Percentiles rank a stretch among this genome's conserved stretches.
Conservation (phyloP, 1,284 basidiomycete genomes). For the Pascua guehoae region DNA sequence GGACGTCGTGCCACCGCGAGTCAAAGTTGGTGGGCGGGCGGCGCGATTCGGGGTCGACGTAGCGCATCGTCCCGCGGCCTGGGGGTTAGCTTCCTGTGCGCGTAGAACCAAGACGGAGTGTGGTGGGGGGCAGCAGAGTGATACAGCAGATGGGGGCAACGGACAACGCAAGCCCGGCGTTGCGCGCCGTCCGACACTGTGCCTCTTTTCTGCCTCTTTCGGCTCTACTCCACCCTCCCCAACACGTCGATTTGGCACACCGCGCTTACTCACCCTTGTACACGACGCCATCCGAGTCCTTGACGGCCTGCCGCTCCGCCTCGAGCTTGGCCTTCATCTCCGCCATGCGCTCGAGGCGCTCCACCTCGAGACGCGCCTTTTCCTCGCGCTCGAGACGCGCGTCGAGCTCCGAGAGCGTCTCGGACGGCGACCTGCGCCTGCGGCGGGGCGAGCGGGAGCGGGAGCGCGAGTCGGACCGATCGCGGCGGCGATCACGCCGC, state of each 20-base stretch:
- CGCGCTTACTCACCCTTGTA: constrained; percentile 40
- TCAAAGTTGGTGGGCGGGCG: constrained; percentile 30
- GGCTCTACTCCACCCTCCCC: too few species aligned
- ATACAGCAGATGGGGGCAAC: too few species aligned
- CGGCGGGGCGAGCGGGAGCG: constrained; percentile 4
- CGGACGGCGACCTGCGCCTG: constrained; percentile 10
- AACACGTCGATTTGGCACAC: too few species aligned
- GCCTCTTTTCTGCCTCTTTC: too few species aligned
- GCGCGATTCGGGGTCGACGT: constrained; percentile 43
- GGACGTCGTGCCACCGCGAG: constrained; percentile 23
- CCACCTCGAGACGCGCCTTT: constrained; percentile 41
- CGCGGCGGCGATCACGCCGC: not conserved
- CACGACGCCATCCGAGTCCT: constrained; percentile 38
- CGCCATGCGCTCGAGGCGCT: constrained; percentile 29
- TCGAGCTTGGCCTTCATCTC: constrained; percentile 37
- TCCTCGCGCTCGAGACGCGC: constrained; percentile 49
- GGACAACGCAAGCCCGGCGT: too few species aligned
- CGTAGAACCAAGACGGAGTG: too few species aligned
- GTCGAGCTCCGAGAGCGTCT: constrained; percentile 48
- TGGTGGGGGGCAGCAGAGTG: too few species aligned
- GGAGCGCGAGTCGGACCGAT: constrained; percentile 6
- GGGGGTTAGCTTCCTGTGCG: constrained; percentile 1
- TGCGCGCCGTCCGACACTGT: too few species aligned
- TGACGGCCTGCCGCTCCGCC: constrained; percentile 27
- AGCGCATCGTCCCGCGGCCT: constrained; percentile 49